Base-by-base conservation (phyloP, 805 yeast species). In the Sugiyamaella boreocaroliniensis region DNA sequence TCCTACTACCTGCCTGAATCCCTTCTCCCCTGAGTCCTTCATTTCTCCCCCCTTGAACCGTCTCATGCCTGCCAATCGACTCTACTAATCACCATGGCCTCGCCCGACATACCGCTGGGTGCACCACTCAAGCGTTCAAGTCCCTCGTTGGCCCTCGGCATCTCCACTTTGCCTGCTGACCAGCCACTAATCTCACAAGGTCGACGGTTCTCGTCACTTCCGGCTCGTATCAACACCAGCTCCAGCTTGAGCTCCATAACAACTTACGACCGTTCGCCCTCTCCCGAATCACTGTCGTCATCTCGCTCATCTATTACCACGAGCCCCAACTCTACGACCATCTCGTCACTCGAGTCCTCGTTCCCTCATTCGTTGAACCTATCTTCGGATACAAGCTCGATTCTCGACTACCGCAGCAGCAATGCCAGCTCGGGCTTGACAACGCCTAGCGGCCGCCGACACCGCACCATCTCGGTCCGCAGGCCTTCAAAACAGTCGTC, bases 271-370 rank as follows among this genome's bases (percentile, higher is more conserved):
- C 26, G 26, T 3, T 22, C 47, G 4, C 18, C 45, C 9, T 45
- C 48, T 14, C 26, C 32, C 20, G 29, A 48, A 9, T 22, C 52
- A 8, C 29, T n/a, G 22, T 37, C 52, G 11, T 49, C 52, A n/a
- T 29, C 52, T 9, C 14, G 43, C 7, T 49, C 52, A n/a, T 49
- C 52, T 2, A n/a, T 49, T 22, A 40, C 48, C 6, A 34, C 56
- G 29, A 43, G 54, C 40, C 58, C 56, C 4, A 55, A 55, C 43
- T 55, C 59, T 16, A 56, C 59, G 8, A 54, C 59, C 20, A 56
- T 54, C 18, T 52, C 59, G 26, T 48, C 57, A 1, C 50, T 43
- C 37, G 56, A 54, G 11, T 40, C 47, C 16, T 49, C 55, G 12
- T 10, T 51, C 32, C 29, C 48, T 43, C 56, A 26, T 16, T 43